Evolutionary conservation across 495 filamentous ascomycete genomes (phyloP), one percentile per base, ranked within the genome.

Genomic region (Penicillium taxi): DNA sequence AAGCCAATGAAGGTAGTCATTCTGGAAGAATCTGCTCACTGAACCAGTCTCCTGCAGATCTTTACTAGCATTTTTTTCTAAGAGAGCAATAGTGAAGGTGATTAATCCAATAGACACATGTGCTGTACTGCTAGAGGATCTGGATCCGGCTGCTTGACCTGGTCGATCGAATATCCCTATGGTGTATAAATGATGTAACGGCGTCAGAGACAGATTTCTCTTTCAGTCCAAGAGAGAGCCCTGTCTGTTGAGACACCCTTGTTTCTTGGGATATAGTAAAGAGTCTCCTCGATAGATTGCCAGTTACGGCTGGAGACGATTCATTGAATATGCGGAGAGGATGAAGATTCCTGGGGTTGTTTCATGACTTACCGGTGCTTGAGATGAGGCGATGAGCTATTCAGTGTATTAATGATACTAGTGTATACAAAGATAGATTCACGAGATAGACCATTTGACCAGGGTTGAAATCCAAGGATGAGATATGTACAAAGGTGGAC

Each of bases 71-170:
- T 26, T 25, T n/a, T 26, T 39, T 33, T 22, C 25, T 29, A 20
- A 27, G 12, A 33, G 0, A 32, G 26, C 32, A 39, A 25, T 15
- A n/a, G 12, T 26, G 6, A 5, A 66, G 38, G 33, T 69, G 61
- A 41, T 59, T 37, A 9, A 64, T 45, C 65, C 63, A 71, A 41
- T 59, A 52, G 7, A 32, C 43, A 48, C 58, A 66, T 28, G 48
- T 42, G 35, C n/a, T 52, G 25, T 26, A 38, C 32, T 13, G 35
- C 23, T 33, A 53, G 41, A 30, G 64, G 41, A 17, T 50, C 30
- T 24, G 35, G 18, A 14, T 42, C 22, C 14, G 33, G 32, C 20
- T 12, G 13, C 6, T 31, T 4, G 11, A 52, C 32, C 12, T 41
- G 11, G 11, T 29, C 14, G 12, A 39, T 31, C 6, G 38, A 14